These are phyloP conservation scores for Dioscorea alata DNA, from an alignment of 106 monocot genomes.

Conservation along the genomic window DNA sequence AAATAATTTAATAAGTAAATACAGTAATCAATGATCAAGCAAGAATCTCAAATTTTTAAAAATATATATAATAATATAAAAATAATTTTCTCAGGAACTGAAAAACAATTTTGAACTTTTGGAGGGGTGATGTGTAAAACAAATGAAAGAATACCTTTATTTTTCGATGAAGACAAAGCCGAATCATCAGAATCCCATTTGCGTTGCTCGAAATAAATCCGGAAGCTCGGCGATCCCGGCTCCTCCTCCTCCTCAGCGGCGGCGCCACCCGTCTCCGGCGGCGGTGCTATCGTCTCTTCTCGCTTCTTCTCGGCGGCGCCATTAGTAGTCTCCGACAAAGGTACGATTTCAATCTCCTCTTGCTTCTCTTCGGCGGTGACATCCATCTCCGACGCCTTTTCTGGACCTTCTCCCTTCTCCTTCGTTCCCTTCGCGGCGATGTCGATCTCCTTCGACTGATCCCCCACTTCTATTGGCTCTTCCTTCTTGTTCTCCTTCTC, in stretches of 20 bases:
- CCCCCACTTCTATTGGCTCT: neutral
- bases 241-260: neutral
- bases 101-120: too few relatives aligned
- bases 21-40: too few relatives aligned
- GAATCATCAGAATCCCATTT: neutral
- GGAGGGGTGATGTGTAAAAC: too few relatives aligned
- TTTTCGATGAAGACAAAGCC: neutral
- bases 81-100: too few relatives aligned
- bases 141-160: neutral
- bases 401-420: neutral
- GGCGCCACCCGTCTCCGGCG: neutral
- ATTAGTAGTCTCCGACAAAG: too few relatives aligned
- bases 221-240: slow-evolving; percentile 12
- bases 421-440: neutral
- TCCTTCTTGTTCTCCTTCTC: neutral
- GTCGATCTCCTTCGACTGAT: neutral
- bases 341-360: neutral
- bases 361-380: neutral
- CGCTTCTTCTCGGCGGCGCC: neutral
- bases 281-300: neutral
- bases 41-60: too few relatives aligned
- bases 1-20: too few relatives aligned
- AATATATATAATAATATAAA: too few relatives aligned
- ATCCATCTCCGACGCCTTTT: neutral
- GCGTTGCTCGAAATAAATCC: slow-evolving; percentile 2